Evolutionary conservation across 1,284 basidiomycete species (phyloP), one percentile per base, ranked within the genome.

Genomic region (Caloboletus firmus): DNA sequence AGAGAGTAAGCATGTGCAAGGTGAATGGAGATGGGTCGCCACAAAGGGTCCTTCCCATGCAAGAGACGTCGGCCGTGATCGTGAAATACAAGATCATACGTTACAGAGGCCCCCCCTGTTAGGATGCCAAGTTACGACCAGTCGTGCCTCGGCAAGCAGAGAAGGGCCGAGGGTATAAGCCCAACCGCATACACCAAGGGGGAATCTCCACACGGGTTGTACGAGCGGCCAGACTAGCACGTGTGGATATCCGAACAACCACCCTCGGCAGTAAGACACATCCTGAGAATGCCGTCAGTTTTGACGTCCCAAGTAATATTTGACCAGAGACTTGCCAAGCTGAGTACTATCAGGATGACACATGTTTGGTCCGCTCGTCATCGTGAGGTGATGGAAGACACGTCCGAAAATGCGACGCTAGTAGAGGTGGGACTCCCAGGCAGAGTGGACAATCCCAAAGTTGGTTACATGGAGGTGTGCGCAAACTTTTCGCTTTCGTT

Each of bases 231-330:
- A 26, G 24, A 41, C 28, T 17, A 49, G 22, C 36, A 41, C 37
- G 37, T 13, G 55, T 37, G 5, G 30, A 7, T 17, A 22, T 30
- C 24, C 34, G 43, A 18, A 49, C 17, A 26, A 41, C 22, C 15
- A 34, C 32, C 32, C n/a, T 45, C 45, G 53, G 61, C 26, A 54
- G 47, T 12, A 52, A 22, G 35, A 26, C 12, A 36, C 7, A 5
- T 49, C 46, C 28, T 48, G 43, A 30, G 24, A 32, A 64, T 59
- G 62, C 62, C 59, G 59, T 55, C n/a, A 35, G 18, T 3, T 20
- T 34, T 10, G 41, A 28, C 34, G 17, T 36, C 31, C 45, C 17
- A 26, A 47, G 18, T 49, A 40, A 24, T 41, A 35, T 42, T 30
- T 52, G 45, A 42, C 7, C 34, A 20, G 46, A 45, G 4, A 39